A percentile compares a stretch with the other conserved stretches of the same genome.
Evolutionary conservation across 2,329 filamentous ascomycete species (phyloP).

Genomic region (Aspergillus fumigatus): DNA sequence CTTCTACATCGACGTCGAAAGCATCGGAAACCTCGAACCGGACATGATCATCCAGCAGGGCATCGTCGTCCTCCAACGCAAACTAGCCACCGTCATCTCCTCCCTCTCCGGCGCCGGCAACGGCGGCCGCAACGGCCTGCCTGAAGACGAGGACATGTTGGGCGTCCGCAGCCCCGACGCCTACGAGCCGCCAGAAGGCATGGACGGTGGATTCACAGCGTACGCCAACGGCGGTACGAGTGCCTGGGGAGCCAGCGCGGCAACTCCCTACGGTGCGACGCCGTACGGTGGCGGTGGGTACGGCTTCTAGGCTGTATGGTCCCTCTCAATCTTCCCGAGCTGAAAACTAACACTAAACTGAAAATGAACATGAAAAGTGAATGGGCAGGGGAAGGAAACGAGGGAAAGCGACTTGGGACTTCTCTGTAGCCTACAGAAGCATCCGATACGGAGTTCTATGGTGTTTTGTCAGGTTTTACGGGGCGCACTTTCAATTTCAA

Average conservation of each 20-base stretch:
- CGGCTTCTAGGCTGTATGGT: constrained; percentile 19
- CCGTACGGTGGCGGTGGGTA: constrained; percentile 24
- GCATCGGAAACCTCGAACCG: constrained; percentile 79
- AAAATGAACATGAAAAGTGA: neutral
- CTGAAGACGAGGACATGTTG: constrained; percentile 42
- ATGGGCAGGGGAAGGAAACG: neutral
- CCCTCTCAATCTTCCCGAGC: neutral
- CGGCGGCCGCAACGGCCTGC: constrained; percentile 51
- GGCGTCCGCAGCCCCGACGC: constrained; percentile 49
- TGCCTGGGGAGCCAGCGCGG: constrained; percentile 61
- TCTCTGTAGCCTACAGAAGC: neutral
- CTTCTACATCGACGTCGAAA: constrained; percentile 95
- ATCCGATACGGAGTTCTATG: neutral
- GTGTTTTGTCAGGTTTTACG: neutral
- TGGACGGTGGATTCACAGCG: constrained; percentile 39
- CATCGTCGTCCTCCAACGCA: constrained; percentile 83
- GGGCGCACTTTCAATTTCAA: neutral
- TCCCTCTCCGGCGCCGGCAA: constrained; percentile 52
- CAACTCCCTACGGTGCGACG: constrained; percentile 54
- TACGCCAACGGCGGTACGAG: constrained; percentile 51
- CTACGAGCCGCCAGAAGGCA: constrained; percentile 43
- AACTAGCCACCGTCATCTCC: constrained; percentile 75
- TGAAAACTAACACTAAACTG: too few relatives aligned
- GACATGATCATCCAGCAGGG: constrained; percentile 85
- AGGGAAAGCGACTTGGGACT: neutral